These are phyloP conservation scores for Rhodomyrtus psidioides DNA, from an alignment of 441 rosid species.

Conservation along the genomic window DNA sequence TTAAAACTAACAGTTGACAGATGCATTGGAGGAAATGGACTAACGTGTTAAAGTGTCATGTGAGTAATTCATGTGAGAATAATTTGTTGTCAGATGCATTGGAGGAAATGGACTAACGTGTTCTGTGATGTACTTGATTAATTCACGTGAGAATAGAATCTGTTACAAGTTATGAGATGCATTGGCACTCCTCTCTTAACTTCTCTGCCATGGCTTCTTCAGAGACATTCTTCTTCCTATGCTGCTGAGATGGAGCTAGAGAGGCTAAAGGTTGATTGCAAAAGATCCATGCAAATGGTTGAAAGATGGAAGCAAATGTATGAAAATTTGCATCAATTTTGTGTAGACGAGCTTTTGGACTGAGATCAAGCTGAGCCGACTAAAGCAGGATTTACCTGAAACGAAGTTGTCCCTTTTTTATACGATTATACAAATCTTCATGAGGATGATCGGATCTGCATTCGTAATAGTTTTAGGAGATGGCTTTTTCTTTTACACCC, in stretches of 20 bases:
- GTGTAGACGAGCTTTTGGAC: constrained; percentile 41
- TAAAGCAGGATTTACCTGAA: constrained; percentile 9
- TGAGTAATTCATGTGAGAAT: neutral
- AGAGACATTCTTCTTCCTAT: constrained; percentile 49
- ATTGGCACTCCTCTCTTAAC: neutral
- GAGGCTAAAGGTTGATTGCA: constrained; percentile 42
- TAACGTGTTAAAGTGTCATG: neutral
- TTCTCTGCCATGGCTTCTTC: constrained; percentile 2
- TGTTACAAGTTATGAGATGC: neutral
- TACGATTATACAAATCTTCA: neutral
- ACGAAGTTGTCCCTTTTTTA: neutral
- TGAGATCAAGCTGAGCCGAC: constrained; percentile 15
- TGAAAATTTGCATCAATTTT: constrained; percentile 46
- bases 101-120: neutral
- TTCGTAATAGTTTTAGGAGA: neutral
- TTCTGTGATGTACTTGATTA: neutral
- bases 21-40: too few species aligned
- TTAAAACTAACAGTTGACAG: neutral
- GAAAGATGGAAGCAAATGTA: constrained; percentile 58
- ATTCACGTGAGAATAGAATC: neutral
- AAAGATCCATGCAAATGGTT: constrained; percentile 31
- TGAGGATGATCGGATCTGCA: neutral
- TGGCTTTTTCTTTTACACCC: neutral
- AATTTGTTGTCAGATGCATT: neutral
- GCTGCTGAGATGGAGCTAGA: constrained; percentile 66